Evolutionary conservation across 2,329 filamentous ascomycete genomes (phyloP).

Genomic region (Aspergillus fumigatiaffinis): DNA sequence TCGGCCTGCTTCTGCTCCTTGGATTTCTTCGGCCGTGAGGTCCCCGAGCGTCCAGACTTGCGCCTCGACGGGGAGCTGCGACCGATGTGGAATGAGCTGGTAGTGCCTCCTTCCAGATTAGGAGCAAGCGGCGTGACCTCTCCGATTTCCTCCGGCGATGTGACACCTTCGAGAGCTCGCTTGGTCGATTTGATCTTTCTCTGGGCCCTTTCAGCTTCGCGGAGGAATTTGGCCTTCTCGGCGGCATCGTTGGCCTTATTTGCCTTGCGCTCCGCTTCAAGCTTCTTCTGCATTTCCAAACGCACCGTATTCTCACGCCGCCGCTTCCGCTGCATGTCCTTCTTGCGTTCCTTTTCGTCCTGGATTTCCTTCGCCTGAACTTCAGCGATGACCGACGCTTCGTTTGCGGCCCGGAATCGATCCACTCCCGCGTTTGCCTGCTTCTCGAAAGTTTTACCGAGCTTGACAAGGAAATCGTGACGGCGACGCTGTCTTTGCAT

Average conservation of each 20-base stretch:
- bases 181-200: slow-evolving; percentile 92
- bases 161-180: slow-evolving; percentile 78
- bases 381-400: slow-evolving; percentile 75
- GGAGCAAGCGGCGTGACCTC: slow-evolving; percentile 69
- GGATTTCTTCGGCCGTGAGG: slow-evolving; percentile 75
- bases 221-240: slow-evolving; percentile 74
- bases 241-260: slow-evolving; percentile 74
- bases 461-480: slow-evolving; percentile 52
- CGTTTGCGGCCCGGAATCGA: slow-evolving; percentile 72
- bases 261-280: slow-evolving; percentile 72
- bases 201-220: slow-evolving; percentile 82
- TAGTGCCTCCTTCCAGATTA: slow-evolving; percentile 78
- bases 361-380: slow-evolving; percentile 86
- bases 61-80: slow-evolving; percentile 51
- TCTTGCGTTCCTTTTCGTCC: slow-evolving; percentile 97
- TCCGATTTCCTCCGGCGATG: slow-evolving; percentile 67
- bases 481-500: slow-evolving; percentile 54
- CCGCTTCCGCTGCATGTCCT: slow-evolving; percentile 98
- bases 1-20: slow-evolving; percentile 68
- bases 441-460: slow-evolving; percentile 58
- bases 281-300: slow-evolving; percentile 79
- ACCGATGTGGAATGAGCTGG: slow-evolving; percentile 75
- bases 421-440: slow-evolving; percentile 70
- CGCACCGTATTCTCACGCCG: slow-evolving; percentile 92
- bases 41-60: slow-evolving; percentile 51